phyloP scores from a whole-genome alignment of 129 eudicot genomes.

The Erigeron canadensis region DNA sequence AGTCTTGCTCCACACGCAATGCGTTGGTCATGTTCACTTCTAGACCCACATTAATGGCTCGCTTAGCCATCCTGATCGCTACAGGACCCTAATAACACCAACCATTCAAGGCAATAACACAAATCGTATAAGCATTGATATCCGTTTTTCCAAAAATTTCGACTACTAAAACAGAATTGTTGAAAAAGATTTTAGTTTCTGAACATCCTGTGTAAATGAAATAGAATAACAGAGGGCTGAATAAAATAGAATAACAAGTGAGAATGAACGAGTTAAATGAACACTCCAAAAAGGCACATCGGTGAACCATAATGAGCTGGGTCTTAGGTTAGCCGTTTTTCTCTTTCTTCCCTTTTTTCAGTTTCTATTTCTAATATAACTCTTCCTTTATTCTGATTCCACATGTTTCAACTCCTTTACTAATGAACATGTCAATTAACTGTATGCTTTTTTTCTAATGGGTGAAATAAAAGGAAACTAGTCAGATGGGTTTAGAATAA shows the following conservation, averaged over 20 bases:
- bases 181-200: neutral
- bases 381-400: neutral
- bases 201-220: neutral
- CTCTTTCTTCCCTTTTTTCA: neutral
- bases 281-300: neutral
- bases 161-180: neutral
- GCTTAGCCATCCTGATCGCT: conserved; percentile 87
- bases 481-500: neutral
- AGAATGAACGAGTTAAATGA: neutral
- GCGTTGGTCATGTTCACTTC: conserved; percentile 60
- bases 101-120: conserved; percentile 13
- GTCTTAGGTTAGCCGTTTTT: neutral
- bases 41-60: conserved; percentile 75
- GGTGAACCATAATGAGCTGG: neutral
- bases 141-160: neutral
- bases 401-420: neutral
- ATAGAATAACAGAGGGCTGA: neutral
- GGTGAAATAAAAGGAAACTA: neutral
- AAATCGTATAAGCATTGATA: neutral
- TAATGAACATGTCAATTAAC: neutral
- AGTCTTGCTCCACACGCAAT: conserved; percentile 70
- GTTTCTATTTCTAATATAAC: neutral
- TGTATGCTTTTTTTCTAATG: neutral
- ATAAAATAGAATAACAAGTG: neutral
- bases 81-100: conserved; percentile 67